phyloP scores from a whole-genome alignment of 768 basidiomycete genomes.

The Boletus pseudopeckii region DNA sequence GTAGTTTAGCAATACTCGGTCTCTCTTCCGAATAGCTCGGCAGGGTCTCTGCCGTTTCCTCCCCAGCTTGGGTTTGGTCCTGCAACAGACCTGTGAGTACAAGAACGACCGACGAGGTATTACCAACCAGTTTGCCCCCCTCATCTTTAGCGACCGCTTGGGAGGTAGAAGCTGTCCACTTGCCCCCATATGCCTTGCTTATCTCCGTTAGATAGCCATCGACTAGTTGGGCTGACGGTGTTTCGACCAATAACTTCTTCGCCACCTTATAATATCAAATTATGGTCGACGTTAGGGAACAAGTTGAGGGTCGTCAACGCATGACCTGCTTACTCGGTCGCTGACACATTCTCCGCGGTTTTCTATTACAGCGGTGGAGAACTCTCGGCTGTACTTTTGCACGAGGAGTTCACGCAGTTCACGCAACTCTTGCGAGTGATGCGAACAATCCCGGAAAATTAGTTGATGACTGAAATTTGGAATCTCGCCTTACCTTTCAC shows the following conservation, averaged over 20 bases:
- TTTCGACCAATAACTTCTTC: slow-evolving; percentile 66
- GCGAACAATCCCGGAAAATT: slow-evolving; percentile 1
- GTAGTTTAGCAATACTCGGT: slow-evolving; percentile 37
- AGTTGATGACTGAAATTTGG: background rate
- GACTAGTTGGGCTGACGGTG: slow-evolving; percentile 72
- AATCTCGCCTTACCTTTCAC: slow-evolving; percentile 59
- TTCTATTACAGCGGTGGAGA: slow-evolving; percentile 80
- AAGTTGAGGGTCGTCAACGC: background rate
- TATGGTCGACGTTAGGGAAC: slow-evolving; percentile 1
- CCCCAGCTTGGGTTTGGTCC: slow-evolving; percentile 1
- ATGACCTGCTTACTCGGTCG: slow-evolving; percentile 58
- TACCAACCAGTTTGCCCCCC: slow-evolving; percentile 40
- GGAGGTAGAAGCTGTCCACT: slow-evolving; percentile 50
- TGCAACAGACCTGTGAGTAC: slow-evolving; percentile 8
- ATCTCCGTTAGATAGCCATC: slow-evolving; percentile 89
- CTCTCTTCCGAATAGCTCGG: slow-evolving; percentile 28
- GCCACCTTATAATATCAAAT: slow-evolving; percentile 49
- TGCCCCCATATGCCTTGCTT: slow-evolving; percentile 78
- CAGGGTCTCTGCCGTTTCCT: slow-evolving; percentile 18
- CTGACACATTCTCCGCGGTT: slow-evolving; percentile 79
- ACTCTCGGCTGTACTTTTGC: slow-evolving; percentile 95
- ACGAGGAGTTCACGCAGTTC: slow-evolving; percentile 89
- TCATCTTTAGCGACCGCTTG: slow-evolving; percentile 30
- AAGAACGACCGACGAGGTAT: background rate
- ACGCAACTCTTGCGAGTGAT: slow-evolving; percentile 64